Evolutionary conservation across 441 rosid genomes (phyloP).

Genomic region (Pelargonium myrrhifolium): DNA sequence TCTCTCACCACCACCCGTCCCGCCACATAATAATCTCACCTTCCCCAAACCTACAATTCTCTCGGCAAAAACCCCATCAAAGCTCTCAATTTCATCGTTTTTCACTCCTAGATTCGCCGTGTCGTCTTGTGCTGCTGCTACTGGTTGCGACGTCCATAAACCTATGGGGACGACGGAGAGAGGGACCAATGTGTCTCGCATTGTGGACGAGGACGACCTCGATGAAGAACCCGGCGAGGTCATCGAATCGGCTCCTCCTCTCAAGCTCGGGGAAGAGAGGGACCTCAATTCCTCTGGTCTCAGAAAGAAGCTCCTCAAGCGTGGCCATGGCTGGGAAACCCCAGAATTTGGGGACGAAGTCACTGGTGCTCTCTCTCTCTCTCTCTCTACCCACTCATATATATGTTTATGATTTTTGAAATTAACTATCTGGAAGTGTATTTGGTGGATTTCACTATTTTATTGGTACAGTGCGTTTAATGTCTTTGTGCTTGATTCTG

Average conservation of each 20-base stretch:
- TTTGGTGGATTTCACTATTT: not conserved
- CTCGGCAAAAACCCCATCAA: too few species aligned
- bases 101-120: too few species aligned
- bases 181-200: not conserved
- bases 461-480: not conserved
- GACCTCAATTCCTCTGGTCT: constrained; percentile 26
- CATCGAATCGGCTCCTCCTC: constrained; percentile 58
- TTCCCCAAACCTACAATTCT: too few species aligned
- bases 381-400: not conserved
- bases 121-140: too few species aligned
- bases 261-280: constrained; percentile 52
- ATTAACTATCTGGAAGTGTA: not conserved
- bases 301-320: constrained; percentile 49
- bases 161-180: not conserved
- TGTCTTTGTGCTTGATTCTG: constrained; percentile 3
- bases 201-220: constrained; percentile 27
- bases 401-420: not conserved
- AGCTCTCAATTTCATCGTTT: too few species aligned
- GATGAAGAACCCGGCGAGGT: constrained; percentile 64
- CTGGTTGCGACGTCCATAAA: too few species aligned
- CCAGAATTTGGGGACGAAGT: constrained; percentile 54
- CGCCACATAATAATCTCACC: too few species aligned
- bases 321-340: constrained; percentile 42
- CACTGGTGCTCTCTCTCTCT: constrained; percentile 26
- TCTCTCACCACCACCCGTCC: too few species aligned